Conservation (phyloP, 129 eudicot species). For the Dittrichia graveolens region DNA sequence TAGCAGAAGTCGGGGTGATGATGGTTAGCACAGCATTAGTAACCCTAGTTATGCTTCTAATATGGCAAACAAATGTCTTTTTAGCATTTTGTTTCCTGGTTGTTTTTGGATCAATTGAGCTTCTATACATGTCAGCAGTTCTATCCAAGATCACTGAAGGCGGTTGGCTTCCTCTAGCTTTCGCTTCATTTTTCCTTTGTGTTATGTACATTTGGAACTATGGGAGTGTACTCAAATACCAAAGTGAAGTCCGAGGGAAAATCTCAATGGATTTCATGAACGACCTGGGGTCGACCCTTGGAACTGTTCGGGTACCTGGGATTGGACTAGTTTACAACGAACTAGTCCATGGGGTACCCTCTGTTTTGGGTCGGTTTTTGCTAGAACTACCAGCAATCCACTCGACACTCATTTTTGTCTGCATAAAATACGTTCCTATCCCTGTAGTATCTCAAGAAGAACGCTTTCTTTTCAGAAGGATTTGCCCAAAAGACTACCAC, state of each 20-base stretch:
- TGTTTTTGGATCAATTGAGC: slow-evolving; percentile 77
- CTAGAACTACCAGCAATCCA: slow-evolving; percentile 89
- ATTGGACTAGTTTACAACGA: slow-evolving; percentile 85
- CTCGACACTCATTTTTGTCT: slow-evolving; percentile 77
- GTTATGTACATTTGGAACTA: slow-evolving; percentile 95
- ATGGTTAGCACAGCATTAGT: slow-evolving; percentile 79
- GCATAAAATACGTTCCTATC: slow-evolving; percentile 86
- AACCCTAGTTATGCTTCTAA: slow-evolving; percentile 92
- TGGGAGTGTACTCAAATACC: slow-evolving; percentile 89
- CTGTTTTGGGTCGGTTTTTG: slow-evolving; percentile 73
- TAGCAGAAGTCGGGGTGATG: slow-evolving; percentile 98
- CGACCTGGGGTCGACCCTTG: slow-evolving; percentile 85
- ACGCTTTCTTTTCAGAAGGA: slow-evolving; percentile 77
- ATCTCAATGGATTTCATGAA: slow-evolving; percentile 82
- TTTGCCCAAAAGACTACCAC: slow-evolving; percentile 93
- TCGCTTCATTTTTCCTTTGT: slow-evolving; percentile 76
- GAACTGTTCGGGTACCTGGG: slow-evolving; percentile 87
- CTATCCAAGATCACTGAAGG: slow-evolving; percentile 84
- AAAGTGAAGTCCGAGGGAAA: slow-evolving; percentile 74
- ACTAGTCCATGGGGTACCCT: slow-evolving; percentile 92
- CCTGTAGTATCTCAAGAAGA: slow-evolving; percentile 94
- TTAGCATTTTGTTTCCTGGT: slow-evolving; percentile 68
- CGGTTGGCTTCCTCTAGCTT: slow-evolving; percentile 93
- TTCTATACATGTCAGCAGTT: slow-evolving; percentile 78
- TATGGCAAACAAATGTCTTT: slow-evolving; percentile 86